Evolutionary conservation across 495 filamentous ascomycete species (phyloP).

Genomic region (Zalerion maritima): DNA sequence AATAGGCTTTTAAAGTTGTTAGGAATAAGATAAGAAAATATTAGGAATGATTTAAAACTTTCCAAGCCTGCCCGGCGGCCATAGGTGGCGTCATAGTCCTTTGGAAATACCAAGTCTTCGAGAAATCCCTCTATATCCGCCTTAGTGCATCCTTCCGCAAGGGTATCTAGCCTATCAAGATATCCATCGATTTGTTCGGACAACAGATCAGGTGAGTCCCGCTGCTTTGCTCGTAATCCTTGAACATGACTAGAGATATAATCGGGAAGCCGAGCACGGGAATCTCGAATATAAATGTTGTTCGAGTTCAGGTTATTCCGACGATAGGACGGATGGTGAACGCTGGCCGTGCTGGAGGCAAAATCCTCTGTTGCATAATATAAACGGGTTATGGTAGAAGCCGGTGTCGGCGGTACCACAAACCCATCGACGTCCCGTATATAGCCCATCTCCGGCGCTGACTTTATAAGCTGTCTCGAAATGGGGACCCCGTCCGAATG

Average conservation of each 20-base stretch:
- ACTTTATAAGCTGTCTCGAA: conserved; percentile 15
- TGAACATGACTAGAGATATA: conserved; percentile 8
- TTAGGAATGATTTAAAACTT: conserved; percentile 3
- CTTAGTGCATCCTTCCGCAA: conserved; percentile 2
- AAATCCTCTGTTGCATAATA: conserved; percentile 7
- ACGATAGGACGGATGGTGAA: conserved; percentile 10
- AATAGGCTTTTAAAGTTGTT: conserved; percentile 7
- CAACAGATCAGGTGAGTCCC: conserved; percentile 7
- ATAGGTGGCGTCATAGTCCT: conserved; percentile 2
- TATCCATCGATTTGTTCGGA: conserved; percentile 8
- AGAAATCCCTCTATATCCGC: conserved; percentile 5
- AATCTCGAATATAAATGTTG: conserved; percentile 8
- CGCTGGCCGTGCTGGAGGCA: conserved; percentile 4
- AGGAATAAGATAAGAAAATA: conserved; percentile 3
- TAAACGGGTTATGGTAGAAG: conserved; percentile 10
- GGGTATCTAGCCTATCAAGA: conserved; percentile 1
- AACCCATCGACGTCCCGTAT: conserved; percentile 15
- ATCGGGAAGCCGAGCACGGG: conserved; percentile 5
- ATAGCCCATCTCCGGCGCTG: conserved; percentile 13
- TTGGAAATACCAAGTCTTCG: conserved; percentile 3
- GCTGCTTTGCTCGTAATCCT: conserved; percentile 7
- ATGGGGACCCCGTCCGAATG: conserved; percentile 11
- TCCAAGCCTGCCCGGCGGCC: conserved; percentile 3
- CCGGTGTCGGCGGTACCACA: conserved; percentile 12
- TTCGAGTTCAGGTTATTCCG: conserved; percentile 9